Evolutionary conservation across 495 filamentous ascomycete species (phyloP).

Genomic region (Usnea hakonensis): DNA sequence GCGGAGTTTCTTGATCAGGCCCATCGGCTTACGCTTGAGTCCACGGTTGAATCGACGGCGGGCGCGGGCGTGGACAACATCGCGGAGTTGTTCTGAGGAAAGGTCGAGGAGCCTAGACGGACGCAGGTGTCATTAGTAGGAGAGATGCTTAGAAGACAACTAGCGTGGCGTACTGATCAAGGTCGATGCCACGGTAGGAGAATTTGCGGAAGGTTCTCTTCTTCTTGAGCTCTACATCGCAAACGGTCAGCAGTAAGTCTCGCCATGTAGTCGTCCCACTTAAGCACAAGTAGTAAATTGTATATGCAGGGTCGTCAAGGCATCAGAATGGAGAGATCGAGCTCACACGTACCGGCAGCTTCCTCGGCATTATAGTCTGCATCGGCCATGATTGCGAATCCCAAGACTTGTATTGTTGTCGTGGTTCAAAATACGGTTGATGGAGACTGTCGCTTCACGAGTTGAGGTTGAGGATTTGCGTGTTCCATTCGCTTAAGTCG

Average conservation of each 20-base stretch:
- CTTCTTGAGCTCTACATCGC: conserved; percentile 80
- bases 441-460: not conserved
- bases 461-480: conserved; percentile 9
- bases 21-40: conserved; percentile 99
- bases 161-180: conserved; percentile 77
- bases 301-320: not conserved
- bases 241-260: not conserved
- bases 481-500: conserved; percentile 11
- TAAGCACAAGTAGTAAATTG: not conserved
- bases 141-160: conserved; percentile 37
- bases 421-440: not conserved
- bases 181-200: conserved; percentile 97
- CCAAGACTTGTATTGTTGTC: conserved; percentile 25
- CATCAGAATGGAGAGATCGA: not conserved
- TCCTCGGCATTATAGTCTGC: conserved; percentile 88
- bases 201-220: conserved; percentile 99
- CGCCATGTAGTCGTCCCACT: not conserved
- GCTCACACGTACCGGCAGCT: conserved; percentile 69
- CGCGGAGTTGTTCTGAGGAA: conserved; percentile 94
- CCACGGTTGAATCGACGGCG: conserved; percentile 98
- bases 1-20: conserved; percentile 99
- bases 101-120: conserved; percentile 97
- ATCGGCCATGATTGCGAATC: conserved; percentile 79
- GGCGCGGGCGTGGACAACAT: conserved; percentile 97
- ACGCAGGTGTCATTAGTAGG: conserved; percentile 20